Conservation (phyloP, 495 filamentous ascomycete genomes). For the Penicillium manginii region DNA sequence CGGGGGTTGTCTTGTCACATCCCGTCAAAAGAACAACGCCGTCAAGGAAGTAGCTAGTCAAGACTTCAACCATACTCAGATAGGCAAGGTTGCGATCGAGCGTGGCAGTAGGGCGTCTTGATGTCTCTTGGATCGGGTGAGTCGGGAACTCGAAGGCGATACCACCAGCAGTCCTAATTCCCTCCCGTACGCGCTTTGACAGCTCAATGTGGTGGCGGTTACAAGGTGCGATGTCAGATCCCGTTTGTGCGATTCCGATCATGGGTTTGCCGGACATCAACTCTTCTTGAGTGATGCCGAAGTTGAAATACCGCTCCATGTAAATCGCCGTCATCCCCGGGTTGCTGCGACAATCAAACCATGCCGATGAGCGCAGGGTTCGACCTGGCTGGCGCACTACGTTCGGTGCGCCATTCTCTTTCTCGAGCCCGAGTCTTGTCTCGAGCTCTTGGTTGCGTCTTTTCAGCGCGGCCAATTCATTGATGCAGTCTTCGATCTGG, state of each 20-base stretch:
- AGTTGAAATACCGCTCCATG: slow-evolving; percentile 60
- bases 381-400: slow-evolving; percentile 27
- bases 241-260: slow-evolving; percentile 60
- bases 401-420: slow-evolving; percentile 5
- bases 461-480: slow-evolving; percentile 27
- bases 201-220: slow-evolving; percentile 58
- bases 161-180: slow-evolving; percentile 55
- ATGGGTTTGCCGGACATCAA: slow-evolving; percentile 59
- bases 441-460: slow-evolving; percentile 33
- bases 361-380: slow-evolving; percentile 49
- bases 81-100: slow-evolving; percentile 59
- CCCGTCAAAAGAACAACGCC: slow-evolving; percentile 59
- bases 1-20: slow-evolving; percentile 63
- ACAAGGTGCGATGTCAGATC: slow-evolving; percentile 57
- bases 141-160: slow-evolving; percentile 61
- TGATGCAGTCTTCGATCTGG: slow-evolving; percentile 31
- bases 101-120: slow-evolving; percentile 52
- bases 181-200: slow-evolving; percentile 56
- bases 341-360: slow-evolving; percentile 51
- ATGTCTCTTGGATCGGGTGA: slow-evolving; percentile 59
- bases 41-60: slow-evolving; percentile 57
- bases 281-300: slow-evolving; percentile 56
- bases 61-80: slow-evolving; percentile 54
- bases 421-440: slow-evolving; percentile 21
- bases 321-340: slow-evolving; percentile 57